phyloP scores from a whole-genome alignment of 768 basidiomycete genomes.

The Pleurotus ostreatus region DNA sequence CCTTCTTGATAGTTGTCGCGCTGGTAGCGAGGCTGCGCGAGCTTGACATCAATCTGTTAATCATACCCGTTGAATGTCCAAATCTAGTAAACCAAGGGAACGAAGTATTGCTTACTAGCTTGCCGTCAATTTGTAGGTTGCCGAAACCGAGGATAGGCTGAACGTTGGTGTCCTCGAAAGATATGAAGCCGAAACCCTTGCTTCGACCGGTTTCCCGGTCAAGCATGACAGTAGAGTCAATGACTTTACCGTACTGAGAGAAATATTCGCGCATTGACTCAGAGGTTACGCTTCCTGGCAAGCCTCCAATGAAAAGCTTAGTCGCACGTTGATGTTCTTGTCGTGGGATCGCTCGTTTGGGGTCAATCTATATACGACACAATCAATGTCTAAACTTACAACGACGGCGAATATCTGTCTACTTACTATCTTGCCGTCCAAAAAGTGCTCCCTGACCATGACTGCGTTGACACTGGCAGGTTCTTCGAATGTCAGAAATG shows the following conservation, averaged over 20 bases:
- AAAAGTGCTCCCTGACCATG: slow-evolving; percentile 90
- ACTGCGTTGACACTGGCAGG: slow-evolving; percentile 92
- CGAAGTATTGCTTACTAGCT: slow-evolving; percentile 59
- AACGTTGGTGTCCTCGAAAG: slow-evolving; percentile 89
- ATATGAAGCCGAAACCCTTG: slow-evolving; percentile 98
- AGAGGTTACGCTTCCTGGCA: slow-evolving; percentile 88
- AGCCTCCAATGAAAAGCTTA: slow-evolving; percentile 94
- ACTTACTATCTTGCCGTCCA: slow-evolving; percentile 97
- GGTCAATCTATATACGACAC: slow-evolving; percentile 74
- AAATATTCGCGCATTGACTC: slow-evolving; percentile 94
- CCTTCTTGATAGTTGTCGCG: slow-evolving; percentile 59
- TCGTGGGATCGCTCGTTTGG: slow-evolving; percentile 97
- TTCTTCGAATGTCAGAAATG: slow-evolving; percentile 94
- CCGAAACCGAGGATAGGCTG: slow-evolving; percentile 86
- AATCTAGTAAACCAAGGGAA: neutral
- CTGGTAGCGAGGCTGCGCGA: slow-evolving; percentile 88
- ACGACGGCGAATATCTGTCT: slow-evolving; percentile 4
- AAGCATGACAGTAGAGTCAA: slow-evolving; percentile 98
- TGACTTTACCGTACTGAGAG: slow-evolving; percentile 90
- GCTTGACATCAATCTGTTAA: slow-evolving; percentile 90
- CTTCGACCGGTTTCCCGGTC: slow-evolving; percentile 93
- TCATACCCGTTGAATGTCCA: neutral
- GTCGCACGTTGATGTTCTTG: slow-evolving; percentile 92
- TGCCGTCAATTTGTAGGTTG: slow-evolving; percentile 91
- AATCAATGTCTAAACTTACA: neutral